A percentile compares a stretch with the other conserved stretches of the same genome.
phyloP scores from a whole-genome alignment of 495 filamentous ascomycete genomes.

The Aspergillus ostianus region DNA sequence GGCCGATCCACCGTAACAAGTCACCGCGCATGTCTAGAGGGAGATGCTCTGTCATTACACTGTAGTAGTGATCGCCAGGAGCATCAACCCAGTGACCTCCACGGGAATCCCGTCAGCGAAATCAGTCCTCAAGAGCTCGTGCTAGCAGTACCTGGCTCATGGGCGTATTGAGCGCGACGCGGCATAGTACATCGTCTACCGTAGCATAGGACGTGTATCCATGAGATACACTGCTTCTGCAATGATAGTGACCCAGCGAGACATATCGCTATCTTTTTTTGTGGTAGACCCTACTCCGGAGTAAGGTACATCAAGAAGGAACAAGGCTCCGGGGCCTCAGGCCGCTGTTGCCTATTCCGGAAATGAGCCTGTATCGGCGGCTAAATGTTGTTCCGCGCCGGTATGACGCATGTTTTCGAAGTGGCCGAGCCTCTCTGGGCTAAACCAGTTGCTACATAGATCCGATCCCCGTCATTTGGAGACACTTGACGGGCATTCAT shows the following conservation, averaged over 20 bases:
- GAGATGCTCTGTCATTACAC: not conserved
- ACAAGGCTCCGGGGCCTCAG: not conserved
- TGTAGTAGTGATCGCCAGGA: not conserved
- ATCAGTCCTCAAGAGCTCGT: too few species aligned
- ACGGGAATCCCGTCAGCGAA: too few species aligned
- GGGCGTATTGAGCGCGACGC: too few species aligned
- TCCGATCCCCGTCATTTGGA: not conserved
- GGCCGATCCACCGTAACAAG: not conserved
- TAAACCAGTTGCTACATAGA: not conserved
- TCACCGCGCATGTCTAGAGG: not conserved
- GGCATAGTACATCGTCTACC: too few species aligned
- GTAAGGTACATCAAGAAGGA: too few species aligned
- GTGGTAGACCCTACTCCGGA: too few species aligned
- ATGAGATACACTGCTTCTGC: too few species aligned
- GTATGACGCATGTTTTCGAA: slow-evolving; percentile 4
- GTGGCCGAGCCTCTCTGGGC: not conserved
- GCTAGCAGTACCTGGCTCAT: too few species aligned
- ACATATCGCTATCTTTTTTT: too few species aligned
- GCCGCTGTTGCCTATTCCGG: not conserved
- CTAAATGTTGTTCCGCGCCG: not conserved
- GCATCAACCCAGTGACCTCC: not conserved
- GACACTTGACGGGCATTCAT: not conserved
- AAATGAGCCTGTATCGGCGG: not conserved
- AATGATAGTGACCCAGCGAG: too few species aligned
- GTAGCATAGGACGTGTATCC: too few species aligned